Evolutionary conservation across 2,329 filamentous ascomycete genomes (phyloP), one percentile per base, ranked within the genome.

Genomic region (Sclerotinia subarctica): DNA sequence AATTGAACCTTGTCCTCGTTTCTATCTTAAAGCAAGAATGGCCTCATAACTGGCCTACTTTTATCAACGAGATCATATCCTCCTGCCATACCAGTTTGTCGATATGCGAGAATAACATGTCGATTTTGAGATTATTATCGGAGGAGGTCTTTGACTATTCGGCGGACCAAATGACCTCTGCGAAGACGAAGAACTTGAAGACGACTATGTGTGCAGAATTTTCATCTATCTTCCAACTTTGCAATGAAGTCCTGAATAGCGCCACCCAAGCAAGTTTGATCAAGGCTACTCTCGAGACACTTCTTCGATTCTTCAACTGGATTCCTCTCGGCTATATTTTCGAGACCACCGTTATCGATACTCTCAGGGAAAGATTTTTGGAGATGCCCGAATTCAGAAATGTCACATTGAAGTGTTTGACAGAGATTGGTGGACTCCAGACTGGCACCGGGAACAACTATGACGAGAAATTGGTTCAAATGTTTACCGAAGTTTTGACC

Each of bases 71-170:
- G 83, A 99, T 99, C 80, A 93, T 99, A 75, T 91, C 93, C 29
- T 94, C 95, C 67, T 98, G 94, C 81, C 94, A 96, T 79, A 94
- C 92, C 74, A 97, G 91, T 80, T 84, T 99, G 66, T 95, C 94
- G 49, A 96, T 99, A 75, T 99, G 96, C 86, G 95, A 99, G 82
- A 99, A 99, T 84, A 99, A 99, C 84, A 99, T 99, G 95, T 93
- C 92, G 72, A 98, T 99, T 75, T 86, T 99, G 74, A 90, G 95
- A 69, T 83, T 99, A 75, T 86, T 99, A 57, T 99, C 95, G 8
- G 95, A 99, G 80, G 95, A 99, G 80, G 94, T 99, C 49, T 99
- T 99, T 77, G 95, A 99, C 82, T 99, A 96, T 80, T 99, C 95
- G 1, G 93, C 94, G 72, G 95, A 99, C 78, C 93, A 97, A 79